A percentile compares a stretch with the other conserved stretches of the same genome.
phyloP scores from a whole-genome alignment of 2,329 filamentous ascomycete species.

The Colletotrichum sp. region DNA sequence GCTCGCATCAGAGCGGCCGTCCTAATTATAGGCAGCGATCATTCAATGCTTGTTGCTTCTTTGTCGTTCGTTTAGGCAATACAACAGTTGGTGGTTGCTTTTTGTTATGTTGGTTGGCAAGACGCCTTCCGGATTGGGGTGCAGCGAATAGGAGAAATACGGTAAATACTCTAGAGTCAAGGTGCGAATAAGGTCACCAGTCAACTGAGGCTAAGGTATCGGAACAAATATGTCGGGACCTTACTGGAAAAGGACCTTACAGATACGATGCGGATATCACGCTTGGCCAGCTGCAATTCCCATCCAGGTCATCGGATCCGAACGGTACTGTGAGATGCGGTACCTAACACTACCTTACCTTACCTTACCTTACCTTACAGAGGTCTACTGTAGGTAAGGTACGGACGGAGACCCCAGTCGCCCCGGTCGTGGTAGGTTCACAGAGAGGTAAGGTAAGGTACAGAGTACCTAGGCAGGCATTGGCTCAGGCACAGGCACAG shows the following conservation, averaged over 20 bases:
- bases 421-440: no score
- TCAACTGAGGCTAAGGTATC: background rate
- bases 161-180: background rate
- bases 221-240: background rate
- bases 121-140: background rate
- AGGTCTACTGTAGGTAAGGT: no score
- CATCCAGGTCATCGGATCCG: constrained; percentile 3
- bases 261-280: background rate
- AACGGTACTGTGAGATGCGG: background rate
- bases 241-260: background rate
- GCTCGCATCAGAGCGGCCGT: background rate
- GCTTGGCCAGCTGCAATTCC: background rate
- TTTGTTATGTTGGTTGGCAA: background rate
- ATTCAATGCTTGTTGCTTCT: background rate
- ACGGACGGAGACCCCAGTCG: no score
- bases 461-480: background rate
- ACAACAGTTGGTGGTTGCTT: background rate
- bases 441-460: no score
- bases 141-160: background rate
- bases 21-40: background rate
- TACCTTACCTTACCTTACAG: no score
- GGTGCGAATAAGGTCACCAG: background rate
- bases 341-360: background rate
- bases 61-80: background rate
- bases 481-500: background rate